These are phyloP conservation scores for Linnemannia zychae DNA, from an alignment of 192 early-diverging fungal genomes.

Conservation along the genomic window DNA sequence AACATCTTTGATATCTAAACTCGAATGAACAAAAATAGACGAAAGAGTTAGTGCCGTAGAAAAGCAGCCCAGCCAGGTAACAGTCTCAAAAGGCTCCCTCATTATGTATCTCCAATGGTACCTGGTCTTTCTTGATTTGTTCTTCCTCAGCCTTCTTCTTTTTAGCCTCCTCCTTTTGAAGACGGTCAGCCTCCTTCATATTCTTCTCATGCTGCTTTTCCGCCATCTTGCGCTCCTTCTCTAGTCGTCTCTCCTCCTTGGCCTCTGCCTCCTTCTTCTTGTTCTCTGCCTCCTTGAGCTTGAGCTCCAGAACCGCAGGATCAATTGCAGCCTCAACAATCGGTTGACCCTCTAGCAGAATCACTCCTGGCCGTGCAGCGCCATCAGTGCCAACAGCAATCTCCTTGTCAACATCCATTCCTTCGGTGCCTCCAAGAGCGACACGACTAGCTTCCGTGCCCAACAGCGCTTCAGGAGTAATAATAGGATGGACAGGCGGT, in stretches of 20 bases:
- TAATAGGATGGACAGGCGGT: slow-evolving; percentile 5
- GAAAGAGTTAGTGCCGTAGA: background rate
- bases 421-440: background rate
- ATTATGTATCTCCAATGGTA: background rate
- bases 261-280: slow-evolving; percentile 56
- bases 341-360: slow-evolving; percentile 25
- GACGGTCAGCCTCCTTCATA: slow-evolving; percentile 55
- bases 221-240: slow-evolving; percentile 55
- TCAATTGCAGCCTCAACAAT: slow-evolving; percentile 38
- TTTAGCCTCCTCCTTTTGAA: slow-evolving; percentile 57
- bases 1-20: slow-evolving; percentile 55
- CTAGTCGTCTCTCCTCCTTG: slow-evolving; percentile 55
- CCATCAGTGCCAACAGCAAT: background rate
- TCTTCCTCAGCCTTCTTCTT: slow-evolving; percentile 60
- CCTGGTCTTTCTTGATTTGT: slow-evolving; percentile 32
- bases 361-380: background rate
- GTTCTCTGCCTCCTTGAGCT: slow-evolving; percentile 45
- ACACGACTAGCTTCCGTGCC: background rate
- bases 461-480: background rate
- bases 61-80: background rate
- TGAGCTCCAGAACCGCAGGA: slow-evolving; percentile 31
- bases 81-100: background rate
- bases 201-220: slow-evolving; percentile 51
- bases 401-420: slow-evolving; percentile 39
- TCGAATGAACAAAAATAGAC: slow-evolving; percentile 9